Evolutionary conservation across 805 yeast genomes (phyloP).

Genomic region (Ogataea angusta): DNA sequence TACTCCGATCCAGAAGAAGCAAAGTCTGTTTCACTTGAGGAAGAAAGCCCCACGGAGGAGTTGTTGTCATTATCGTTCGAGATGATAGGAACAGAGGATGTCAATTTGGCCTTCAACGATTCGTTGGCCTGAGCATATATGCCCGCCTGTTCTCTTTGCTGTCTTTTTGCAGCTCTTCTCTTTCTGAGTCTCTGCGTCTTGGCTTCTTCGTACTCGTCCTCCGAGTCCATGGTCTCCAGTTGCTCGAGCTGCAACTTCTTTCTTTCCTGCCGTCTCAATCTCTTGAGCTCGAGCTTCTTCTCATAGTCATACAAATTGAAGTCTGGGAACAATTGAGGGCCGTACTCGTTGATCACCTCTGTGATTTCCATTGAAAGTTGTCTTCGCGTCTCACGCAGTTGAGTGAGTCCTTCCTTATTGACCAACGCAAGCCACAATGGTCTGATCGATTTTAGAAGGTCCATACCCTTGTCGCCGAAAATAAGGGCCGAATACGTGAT

Average conservation of each 20-base stretch:
- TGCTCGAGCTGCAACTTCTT: constrained; percentile 21
- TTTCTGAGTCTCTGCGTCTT: constrained; percentile 46
- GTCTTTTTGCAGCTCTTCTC: constrained; percentile 35
- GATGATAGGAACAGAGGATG: constrained; percentile 51
- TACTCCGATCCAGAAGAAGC: constrained; percentile 19
- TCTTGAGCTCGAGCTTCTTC: constrained; percentile 35
- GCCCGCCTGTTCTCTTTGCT: constrained; percentile 26
- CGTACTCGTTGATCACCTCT: constrained; percentile 71
- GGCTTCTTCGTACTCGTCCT: constrained; percentile 49
- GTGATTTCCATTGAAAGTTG: constrained; percentile 72
- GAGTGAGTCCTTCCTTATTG: constrained; percentile 52
- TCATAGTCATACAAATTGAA: constrained; percentile 56
- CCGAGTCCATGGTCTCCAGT: constrained; percentile 27
- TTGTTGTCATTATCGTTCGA: constrained; percentile 39
- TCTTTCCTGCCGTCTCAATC: constrained; percentile 27
- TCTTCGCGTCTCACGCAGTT: constrained; percentile 59
- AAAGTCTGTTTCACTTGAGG: constrained; percentile 29
- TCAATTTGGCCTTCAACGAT: constrained; percentile 40
- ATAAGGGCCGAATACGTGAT: constrained; percentile 89
- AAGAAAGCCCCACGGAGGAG: constrained; percentile 32
- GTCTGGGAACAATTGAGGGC: constrained; percentile 85
- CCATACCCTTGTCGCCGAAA: constrained; percentile 93
- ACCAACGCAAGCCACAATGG: constrained; percentile 71
- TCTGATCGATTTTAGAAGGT: constrained; percentile 74
- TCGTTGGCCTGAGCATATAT: constrained; percentile 1